phyloP scores from a whole-genome alignment of 441 rosid species.

The Adansonia madagascariensis region DNA sequence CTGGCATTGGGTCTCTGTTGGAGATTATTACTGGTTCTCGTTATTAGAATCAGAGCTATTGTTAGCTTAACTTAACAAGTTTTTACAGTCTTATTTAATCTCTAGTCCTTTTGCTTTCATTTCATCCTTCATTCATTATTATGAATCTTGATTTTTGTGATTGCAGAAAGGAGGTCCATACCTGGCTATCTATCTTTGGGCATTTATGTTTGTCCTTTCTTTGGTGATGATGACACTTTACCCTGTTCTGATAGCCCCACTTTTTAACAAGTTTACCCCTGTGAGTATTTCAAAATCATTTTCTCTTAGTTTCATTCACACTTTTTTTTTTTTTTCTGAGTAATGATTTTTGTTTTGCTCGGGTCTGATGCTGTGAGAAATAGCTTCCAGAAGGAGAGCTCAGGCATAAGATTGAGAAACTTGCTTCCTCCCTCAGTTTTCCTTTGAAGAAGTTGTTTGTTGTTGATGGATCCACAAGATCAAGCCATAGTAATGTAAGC shows the following conservation, averaged over 20 bases:
- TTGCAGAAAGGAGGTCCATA: conserved; percentile 99
- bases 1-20: conserved; percentile 14
- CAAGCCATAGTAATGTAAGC: conserved; percentile 99
- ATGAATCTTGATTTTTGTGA: conserved; percentile 27
- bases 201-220: conserved; percentile 89
- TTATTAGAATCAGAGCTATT: not conserved
- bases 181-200: conserved; percentile 98
- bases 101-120: not conserved
- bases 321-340: not conserved
- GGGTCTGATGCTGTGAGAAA: conserved; percentile 29
- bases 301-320: conserved; percentile 9
- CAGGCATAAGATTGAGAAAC: conserved; percentile 76
- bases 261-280: conserved; percentile 93
- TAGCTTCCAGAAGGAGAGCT: conserved; percentile 96
- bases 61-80: not conserved
- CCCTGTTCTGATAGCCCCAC: conserved; percentile 89
- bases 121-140: not conserved
- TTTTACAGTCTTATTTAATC: conserved; percentile 1
- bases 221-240: conserved; percentile 94
- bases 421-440: conserved; percentile 83
- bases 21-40: conserved; percentile 1
- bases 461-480: conserved; percentile 97
- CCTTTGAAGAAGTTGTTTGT: conserved; percentile 93
- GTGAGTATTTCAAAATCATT: conserved; percentile 57
- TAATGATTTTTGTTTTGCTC: conserved; percentile 22